A percentile compares a stretch with the other conserved stretches of the same genome.
These are phyloP conservation scores for Phlyctochytrium planicorne DNA, from an alignment of 192 early-diverging fungal genomes.

Conservation along the genomic window DNA sequence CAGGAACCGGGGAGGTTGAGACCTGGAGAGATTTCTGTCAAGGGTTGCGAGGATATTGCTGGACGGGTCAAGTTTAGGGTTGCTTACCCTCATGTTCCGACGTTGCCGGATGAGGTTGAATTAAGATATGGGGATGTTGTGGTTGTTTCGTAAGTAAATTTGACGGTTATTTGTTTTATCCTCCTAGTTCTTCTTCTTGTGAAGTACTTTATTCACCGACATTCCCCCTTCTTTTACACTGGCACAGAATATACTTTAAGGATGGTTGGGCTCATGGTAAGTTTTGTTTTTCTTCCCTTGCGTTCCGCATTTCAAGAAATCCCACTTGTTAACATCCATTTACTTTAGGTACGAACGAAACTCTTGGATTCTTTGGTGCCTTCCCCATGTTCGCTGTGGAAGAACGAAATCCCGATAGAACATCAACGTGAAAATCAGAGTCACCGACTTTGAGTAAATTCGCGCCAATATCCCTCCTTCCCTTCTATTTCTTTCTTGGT, in stretches of 20 bases:
- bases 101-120: not conserved
- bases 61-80: conserved; percentile 4
- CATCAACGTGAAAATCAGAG: too few species aligned
- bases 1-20: not conserved
- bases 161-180: not conserved
- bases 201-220: too few species aligned
- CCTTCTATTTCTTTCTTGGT: too few species aligned
- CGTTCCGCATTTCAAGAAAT: too few species aligned
- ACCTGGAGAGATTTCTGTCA: not conserved
- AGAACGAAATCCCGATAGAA: not conserved
- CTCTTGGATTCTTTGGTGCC: not conserved
- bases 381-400: conserved; percentile 8
- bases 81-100: not conserved
- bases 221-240: conserved; percentile 1
- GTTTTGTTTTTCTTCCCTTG: too few species aligned
- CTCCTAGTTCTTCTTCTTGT: not conserved
- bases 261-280: conserved; percentile 4
- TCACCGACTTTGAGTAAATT: too few species aligned
- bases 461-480: too few species aligned
- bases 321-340: too few species aligned
- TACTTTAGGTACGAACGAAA: conserved; percentile 1
- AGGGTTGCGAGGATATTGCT: not conserved
- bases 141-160: not conserved
- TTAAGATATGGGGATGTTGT: conserved; percentile 4
- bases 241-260: not conserved